Conservation (phyloP, 2,329 filamentous ascomycete genomes). For the Didymella lethalis region DNA sequence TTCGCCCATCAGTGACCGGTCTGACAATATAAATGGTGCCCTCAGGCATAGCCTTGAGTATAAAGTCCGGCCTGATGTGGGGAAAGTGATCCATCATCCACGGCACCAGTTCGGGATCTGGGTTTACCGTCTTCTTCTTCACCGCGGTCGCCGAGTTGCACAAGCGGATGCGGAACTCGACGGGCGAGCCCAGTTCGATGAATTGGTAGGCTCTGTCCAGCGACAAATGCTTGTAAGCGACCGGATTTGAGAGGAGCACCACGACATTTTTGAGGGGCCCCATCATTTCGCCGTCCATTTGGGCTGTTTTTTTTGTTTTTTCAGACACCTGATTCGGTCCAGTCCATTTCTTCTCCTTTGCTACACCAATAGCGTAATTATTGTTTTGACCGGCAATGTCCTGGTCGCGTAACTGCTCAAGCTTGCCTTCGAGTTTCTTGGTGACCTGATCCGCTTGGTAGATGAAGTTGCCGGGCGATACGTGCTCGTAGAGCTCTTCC, state of each 20-base stretch:
- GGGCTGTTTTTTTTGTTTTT: neutral
- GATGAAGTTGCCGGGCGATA: constrained; percentile 35
- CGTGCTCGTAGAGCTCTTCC: constrained; percentile 30
- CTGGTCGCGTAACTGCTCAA: constrained; percentile 10
- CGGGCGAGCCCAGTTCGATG: constrained; percentile 28
- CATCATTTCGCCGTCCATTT: constrained; percentile 16
- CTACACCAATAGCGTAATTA: constrained; percentile 24
- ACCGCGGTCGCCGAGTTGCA: constrained; percentile 8
- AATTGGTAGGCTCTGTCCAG: constrained; percentile 40
- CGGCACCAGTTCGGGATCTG: constrained; percentile 18
- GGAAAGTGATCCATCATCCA: constrained; percentile 41
- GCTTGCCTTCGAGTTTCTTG: constrained; percentile 12
- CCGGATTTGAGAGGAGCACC: constrained; percentile 26
- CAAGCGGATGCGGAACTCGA: constrained; percentile 35
- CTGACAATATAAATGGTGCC: constrained; percentile 29
- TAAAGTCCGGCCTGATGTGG: constrained; percentile 44
- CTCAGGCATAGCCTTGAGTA: constrained; percentile 41
- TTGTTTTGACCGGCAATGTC: constrained; percentile 1
- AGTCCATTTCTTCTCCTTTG: neutral
- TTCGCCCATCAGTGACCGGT: constrained; percentile 34
- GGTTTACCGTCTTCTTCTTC: constrained; percentile 7
- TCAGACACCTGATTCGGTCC: neutral
- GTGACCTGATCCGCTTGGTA: constrained; percentile 16
- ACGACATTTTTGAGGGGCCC: constrained; percentile 31
- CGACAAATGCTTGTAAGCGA: constrained; percentile 11